These are phyloP conservation scores for Cyclospora cayetanensis DNA, from an alignment of 169 alveolate species.

Conservation along the genomic window DNA sequence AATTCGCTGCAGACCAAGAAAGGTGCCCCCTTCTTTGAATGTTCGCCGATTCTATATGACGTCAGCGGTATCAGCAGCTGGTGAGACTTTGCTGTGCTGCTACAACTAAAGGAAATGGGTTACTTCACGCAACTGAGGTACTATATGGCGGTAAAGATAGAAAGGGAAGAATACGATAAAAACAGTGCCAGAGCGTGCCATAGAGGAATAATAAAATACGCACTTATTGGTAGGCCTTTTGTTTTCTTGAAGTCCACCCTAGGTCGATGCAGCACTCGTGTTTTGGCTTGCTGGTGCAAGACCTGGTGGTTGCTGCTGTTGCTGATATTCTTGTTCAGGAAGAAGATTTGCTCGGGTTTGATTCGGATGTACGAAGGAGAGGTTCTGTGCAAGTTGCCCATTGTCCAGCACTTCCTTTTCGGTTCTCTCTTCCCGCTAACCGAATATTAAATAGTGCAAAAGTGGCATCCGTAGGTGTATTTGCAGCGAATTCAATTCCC, in stretches of 20 bases:
- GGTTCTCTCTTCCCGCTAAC: slow-evolving; percentile 67
- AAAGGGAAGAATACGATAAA: too few species aligned
- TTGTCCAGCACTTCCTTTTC: slow-evolving; percentile 75
- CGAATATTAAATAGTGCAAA: background rate
- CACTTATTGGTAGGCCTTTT: too few species aligned
- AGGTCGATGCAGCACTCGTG: too few species aligned
- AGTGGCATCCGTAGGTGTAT: background rate
- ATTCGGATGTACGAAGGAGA: slow-evolving; percentile 75
- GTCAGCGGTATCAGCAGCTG: slow-evolving; percentile 74
- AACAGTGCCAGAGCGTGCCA: too few species aligned
- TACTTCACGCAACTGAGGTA: too few species aligned
- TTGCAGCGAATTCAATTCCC: too few species aligned
- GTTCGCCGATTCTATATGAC: slow-evolving; percentile 75
- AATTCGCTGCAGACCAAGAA: slow-evolving; percentile 57
- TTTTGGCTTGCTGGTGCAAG: background rate
- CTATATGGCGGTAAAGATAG: too few species aligned
- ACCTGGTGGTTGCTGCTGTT: background rate
- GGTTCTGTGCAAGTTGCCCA: slow-evolving; percentile 72
- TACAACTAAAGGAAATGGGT: background rate
- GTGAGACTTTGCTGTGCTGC: slow-evolving; percentile 1
- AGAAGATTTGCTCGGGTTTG: slow-evolving; percentile 67
- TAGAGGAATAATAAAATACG: too few species aligned
- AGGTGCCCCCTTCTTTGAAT: slow-evolving; percentile 74
- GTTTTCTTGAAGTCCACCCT: too few species aligned
- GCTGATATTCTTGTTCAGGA: slow-evolving; percentile 66